Conservation (phyloP, 2,329 filamentous ascomycete genomes). For the Paecilomyces sp. region DNA sequence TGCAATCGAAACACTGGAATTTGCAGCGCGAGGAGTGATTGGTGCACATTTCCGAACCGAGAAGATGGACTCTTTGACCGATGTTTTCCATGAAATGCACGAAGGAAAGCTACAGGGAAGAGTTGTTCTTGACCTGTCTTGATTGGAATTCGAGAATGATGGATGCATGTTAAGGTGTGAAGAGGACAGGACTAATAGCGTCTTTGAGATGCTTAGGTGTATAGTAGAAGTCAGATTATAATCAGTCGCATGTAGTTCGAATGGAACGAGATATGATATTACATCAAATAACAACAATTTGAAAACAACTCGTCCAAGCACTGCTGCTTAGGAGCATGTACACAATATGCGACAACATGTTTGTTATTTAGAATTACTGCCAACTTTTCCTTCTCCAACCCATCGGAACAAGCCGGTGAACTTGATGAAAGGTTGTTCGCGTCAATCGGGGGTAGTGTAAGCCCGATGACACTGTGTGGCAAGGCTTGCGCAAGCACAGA, state of each 20-base stretch:
- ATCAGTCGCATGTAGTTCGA: neutral
- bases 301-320: too few relatives aligned
- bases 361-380: too few relatives aligned
- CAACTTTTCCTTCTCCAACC: neutral
- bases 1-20: conserved; percentile 42
- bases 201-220: neutral
- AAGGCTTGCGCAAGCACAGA: conserved; percentile 66
- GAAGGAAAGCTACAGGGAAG: conserved; percentile 38
- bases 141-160: neutral
- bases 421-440: conserved; percentile 40
- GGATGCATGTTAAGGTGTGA: neutral
- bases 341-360: too few relatives aligned
- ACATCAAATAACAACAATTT: too few relatives aligned
- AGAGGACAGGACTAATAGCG: neutral
- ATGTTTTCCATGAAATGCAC: conserved; percentile 40
- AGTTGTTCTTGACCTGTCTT: conserved; percentile 41
- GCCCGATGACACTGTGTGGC: conserved; percentile 65
- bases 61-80: conserved; percentile 41
- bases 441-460: conserved; percentile 68
- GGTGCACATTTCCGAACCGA: conserved; percentile 39
- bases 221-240: too few relatives aligned
- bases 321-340: too few relatives aligned
- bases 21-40: conserved; percentile 42
- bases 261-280: neutral
- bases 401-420: neutral